These are phyloP conservation scores for Daldinia vernicosa DNA, from an alignment of 495 filamentous ascomycete species.

Conservation along the genomic window DNA sequence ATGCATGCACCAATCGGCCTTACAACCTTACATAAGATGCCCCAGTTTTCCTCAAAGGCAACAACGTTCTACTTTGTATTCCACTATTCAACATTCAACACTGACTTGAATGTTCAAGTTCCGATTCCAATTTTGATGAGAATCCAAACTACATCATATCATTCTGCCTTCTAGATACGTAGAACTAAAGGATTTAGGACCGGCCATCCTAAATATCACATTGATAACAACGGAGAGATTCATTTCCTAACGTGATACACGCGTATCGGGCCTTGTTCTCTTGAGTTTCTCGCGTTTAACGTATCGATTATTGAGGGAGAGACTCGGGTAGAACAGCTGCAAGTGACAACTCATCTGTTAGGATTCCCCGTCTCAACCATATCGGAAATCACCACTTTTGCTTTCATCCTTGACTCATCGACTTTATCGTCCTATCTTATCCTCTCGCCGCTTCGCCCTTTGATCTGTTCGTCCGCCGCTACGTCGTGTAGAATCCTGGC, in stretches of 20 bases:
- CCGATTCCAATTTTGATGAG: neutral
- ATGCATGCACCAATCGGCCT: neutral
- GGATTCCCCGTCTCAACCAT: neutral
- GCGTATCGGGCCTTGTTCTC: neutral
- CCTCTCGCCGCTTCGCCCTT: neutral
- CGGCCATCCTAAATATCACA: neutral
- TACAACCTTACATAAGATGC: neutral
- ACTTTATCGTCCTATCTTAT: neutral
- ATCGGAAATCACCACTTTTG: neutral
- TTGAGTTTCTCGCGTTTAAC: neutral
- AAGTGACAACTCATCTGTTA: neutral
- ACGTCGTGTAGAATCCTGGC: neutral
- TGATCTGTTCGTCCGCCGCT: neutral
- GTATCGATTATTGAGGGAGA: neutral
- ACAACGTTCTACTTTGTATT: conserved; percentile 12
- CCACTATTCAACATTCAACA: neutral
- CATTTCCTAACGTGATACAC: neutral
- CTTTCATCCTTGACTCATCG: neutral
- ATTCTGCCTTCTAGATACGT: neutral
- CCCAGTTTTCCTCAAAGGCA: conserved; percentile 1
- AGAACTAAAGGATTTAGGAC: neutral
- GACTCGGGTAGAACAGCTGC: neutral
- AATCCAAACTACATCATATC: neutral
- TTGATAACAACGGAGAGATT: too few species aligned
- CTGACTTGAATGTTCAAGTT: neutral